phyloP scores from a whole-genome alignment of 139 green algal species.

The Tetradesmus lagerheimii region DNA sequence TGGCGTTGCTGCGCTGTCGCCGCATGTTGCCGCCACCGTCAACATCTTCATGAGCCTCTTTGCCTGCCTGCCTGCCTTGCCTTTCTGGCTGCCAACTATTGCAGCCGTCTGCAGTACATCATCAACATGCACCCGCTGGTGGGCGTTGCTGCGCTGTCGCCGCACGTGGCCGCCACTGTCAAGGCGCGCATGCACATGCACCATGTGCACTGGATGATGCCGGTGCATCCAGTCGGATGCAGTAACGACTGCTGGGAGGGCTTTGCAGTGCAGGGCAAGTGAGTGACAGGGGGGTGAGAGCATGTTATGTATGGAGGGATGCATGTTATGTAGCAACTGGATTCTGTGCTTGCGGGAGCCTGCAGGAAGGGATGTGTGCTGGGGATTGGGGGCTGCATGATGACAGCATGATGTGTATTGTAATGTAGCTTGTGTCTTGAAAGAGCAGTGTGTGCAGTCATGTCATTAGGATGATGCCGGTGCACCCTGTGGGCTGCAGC shows the following conservation, averaged over 20 bases:
- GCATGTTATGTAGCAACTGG: too few species aligned
- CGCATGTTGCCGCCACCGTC: not conserved
- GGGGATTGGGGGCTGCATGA: too few species aligned
- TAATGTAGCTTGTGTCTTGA: too few species aligned
- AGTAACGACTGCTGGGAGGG: conserved; percentile 42
- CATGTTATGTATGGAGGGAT: too few species aligned
- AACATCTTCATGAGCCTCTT: too few species aligned
- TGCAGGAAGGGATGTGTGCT: too few species aligned
- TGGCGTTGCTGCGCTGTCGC: conserved; percentile 24
- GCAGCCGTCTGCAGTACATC: conserved; percentile 48
- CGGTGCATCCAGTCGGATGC: not conserved
- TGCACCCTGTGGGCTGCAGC: not conserved
- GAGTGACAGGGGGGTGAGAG: not conserved
- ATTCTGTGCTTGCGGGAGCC: too few species aligned
- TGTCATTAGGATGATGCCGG: not conserved
- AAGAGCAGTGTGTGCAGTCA: too few species aligned
- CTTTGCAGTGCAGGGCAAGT: conserved; percentile 53
- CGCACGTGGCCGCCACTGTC: conserved; percentile 35
- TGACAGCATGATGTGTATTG: too few species aligned
- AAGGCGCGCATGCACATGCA: not conserved
- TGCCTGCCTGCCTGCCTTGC: not conserved
- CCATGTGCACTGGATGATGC: conserved; percentile 48
- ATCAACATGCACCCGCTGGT: conserved; percentile 45
- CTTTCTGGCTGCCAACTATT: not conserved
- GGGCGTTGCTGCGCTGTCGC: conserved; percentile 30